Conservation (phyloP, 768 basidiomycete genomes). For the Paxillus ammoniavirescens region DNA sequence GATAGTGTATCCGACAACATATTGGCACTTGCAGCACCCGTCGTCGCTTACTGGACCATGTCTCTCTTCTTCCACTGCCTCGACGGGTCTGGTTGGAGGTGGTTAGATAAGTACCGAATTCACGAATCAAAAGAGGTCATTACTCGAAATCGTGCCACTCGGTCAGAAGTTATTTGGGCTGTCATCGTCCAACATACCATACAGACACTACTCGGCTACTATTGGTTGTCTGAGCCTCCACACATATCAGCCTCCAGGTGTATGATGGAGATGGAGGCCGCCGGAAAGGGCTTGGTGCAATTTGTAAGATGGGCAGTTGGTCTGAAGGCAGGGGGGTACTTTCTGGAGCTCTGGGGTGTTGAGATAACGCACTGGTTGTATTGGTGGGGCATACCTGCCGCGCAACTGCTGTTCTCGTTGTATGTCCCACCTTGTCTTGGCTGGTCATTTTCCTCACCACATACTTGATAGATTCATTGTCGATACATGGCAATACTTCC, state of each 20-base stretch:
- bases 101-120: slow-evolving; percentile 81
- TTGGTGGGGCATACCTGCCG: slow-evolving; percentile 88
- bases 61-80: slow-evolving; percentile 80
- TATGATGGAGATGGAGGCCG: slow-evolving; percentile 40
- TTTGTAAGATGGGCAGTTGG: slow-evolving; percentile 41
- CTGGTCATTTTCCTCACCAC: slow-evolving; percentile 1
- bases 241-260: slow-evolving; percentile 35
- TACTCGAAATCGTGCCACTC: slow-evolving; percentile 71
- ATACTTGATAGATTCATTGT: slow-evolving; percentile 68
- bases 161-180: slow-evolving; percentile 67
- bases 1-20: slow-evolving; percentile 64
- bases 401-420: slow-evolving; percentile 80
- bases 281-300: slow-evolving; percentile 40
- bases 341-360: slow-evolving; percentile 38
- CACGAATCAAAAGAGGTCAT: slow-evolving; percentile 84
- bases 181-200: slow-evolving; percentile 85
- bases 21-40: slow-evolving; percentile 70
- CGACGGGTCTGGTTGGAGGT: slow-evolving; percentile 73
- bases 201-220: slow-evolving; percentile 74
- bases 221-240: slow-evolving; percentile 56
- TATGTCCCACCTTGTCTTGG: slow-evolving; percentile 42
- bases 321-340: slow-evolving; percentile 32
- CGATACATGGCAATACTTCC: slow-evolving; percentile 98
- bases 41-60: slow-evolving; percentile 81
- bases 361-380: slow-evolving; percentile 66